These are phyloP conservation scores for Beauveria asiatica DNA, from an alignment of 2,329 filamentous ascomycete genomes.

Conservation along the genomic window DNA sequence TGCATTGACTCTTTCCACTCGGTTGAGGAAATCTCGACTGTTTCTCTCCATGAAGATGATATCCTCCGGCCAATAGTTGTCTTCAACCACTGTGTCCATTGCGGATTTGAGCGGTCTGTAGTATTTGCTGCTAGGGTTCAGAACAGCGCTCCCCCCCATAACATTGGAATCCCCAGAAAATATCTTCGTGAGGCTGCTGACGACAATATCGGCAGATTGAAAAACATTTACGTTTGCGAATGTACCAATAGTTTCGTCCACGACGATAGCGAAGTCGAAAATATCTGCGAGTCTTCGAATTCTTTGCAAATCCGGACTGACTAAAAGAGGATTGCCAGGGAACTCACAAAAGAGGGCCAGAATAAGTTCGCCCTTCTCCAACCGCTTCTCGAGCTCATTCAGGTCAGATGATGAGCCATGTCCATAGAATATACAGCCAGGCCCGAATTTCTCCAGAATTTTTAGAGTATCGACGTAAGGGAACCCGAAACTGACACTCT, in stretches of 20 bases:
- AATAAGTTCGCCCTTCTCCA: conserved; percentile 65
- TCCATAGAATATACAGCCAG: conserved; percentile 83
- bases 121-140: conserved; percentile 59
- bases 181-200: conserved; percentile 91
- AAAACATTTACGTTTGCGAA: conserved; percentile 94
- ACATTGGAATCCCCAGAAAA: conserved; percentile 98
- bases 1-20: conserved; percentile 74
- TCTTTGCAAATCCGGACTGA: conserved; percentile 73
- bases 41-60: conserved; percentile 93
- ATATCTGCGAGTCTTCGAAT: conserved; percentile 71
- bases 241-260: conserved; percentile 95
- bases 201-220: conserved; percentile 80
- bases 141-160: conserved; percentile 74
- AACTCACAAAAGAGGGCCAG: conserved; percentile 91
- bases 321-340: conserved; percentile 82
- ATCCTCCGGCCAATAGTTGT: conserved; percentile 92
- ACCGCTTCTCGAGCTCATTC: conserved; percentile 68
- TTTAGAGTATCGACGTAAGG: conserved; percentile 96
- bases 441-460: conserved; percentile 87
- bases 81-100: conserved; percentile 64
- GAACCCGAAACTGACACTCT: conserved; percentile 92
- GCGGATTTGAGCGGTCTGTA: conserved; percentile 60
- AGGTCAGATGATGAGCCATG: conserved; percentile 68
- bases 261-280: conserved; percentile 81
- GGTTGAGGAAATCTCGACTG: conserved; percentile 78